Base-by-base conservation (phyloP, 208 protist species). In the Pavlovales sp. region DNA sequence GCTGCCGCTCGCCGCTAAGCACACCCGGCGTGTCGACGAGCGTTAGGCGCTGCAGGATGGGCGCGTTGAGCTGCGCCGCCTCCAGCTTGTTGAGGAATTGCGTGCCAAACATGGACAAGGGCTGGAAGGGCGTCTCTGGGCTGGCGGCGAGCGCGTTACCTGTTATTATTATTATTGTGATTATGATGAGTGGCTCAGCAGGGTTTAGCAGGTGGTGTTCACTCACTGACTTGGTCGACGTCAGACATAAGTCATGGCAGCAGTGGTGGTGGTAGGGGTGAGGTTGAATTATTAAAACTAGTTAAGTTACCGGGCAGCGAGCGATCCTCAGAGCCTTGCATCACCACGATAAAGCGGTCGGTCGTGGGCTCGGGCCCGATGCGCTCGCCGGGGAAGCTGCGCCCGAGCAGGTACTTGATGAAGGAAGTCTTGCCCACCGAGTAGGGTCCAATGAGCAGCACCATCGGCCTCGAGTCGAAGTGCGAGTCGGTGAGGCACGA, bases 1-100 rank as follows among this genome's bases (percentile, higher is more conserved):
- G 93, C 92, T 86, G 96, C 93, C 94, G 97, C 95, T 95, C 93
- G 57, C 94, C 94, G 46, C 89, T 91, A 0, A 98, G 93, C n/a
- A 98, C 95, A 88, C 97, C 97, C 0, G 97, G 97, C 5, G 96
- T 97, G 93, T 98, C 97, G 42, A 98, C 93, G 44, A 98, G 90
- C 14, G 93, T 96, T 46, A 98, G 89, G 38, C 95, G 95, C 40
- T 94, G 92, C 22, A 98, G 92, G 81, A 98, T 93, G 28, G 96
- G 96, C 89, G 96, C 93, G 26, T 93, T 92, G 8, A 81, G 88
- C 41, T 94, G 67, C 26, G 95, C 40, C 34, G 95, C 96, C 75
- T 95, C 89, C 80, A 98, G 96, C 76, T 91, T 92, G 88, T 96
- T 95, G 2, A 93, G 90, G 88, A 98, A 96, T 8, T 88, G 44